Evolutionary conservation across 345 rosid genomes (phyloP).

Genomic region (Brassica carinata): DNA sequence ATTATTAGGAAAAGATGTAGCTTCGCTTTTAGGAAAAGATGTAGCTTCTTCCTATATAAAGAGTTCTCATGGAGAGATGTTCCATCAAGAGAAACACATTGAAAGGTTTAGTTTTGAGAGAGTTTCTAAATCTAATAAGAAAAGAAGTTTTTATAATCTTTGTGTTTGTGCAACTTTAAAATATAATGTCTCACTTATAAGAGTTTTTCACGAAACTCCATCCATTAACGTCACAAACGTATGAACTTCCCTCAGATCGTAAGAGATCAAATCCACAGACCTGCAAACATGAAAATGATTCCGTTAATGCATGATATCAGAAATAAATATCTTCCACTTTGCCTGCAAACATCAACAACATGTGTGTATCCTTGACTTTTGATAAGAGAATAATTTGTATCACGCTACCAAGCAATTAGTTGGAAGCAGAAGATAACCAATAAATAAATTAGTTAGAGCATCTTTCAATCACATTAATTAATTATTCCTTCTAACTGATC

Average conservation of each 20-base stretch:
- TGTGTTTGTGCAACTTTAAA: too few species aligned
- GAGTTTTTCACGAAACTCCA: conserved; percentile 99
- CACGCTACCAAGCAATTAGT: neutral
- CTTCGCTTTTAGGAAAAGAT: too few species aligned
- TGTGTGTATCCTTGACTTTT: conserved; percentile 1
- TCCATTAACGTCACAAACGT: conserved; percentile 98
- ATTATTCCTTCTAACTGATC: neutral
- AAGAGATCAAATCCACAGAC: conserved; percentile 99
- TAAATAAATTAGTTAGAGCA: neutral
- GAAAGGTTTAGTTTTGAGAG: too few species aligned
- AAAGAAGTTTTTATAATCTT: too few species aligned
- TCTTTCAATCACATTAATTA: conserved; percentile 11
- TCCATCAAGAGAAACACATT: too few species aligned
- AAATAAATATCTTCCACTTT: neutral
- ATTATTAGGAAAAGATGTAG: too few species aligned
- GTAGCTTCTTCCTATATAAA: too few species aligned
- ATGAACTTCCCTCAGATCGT: conserved; percentile 95
- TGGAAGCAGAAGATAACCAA: conserved; percentile 5
- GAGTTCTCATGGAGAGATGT: too few species aligned
- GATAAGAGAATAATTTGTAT: neutral
- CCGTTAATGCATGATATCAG: neutral
- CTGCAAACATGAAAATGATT: conserved; percentile 45
- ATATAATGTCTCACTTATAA: conserved; percentile 90
- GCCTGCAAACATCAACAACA: neutral
- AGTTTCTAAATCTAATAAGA: too few species aligned